Percentiles rank a stretch among this genome's conserved stretches.
Conservation (phyloP, 2,329 filamentous ascomycete species). For the Botrytis sinoallii region DNA sequence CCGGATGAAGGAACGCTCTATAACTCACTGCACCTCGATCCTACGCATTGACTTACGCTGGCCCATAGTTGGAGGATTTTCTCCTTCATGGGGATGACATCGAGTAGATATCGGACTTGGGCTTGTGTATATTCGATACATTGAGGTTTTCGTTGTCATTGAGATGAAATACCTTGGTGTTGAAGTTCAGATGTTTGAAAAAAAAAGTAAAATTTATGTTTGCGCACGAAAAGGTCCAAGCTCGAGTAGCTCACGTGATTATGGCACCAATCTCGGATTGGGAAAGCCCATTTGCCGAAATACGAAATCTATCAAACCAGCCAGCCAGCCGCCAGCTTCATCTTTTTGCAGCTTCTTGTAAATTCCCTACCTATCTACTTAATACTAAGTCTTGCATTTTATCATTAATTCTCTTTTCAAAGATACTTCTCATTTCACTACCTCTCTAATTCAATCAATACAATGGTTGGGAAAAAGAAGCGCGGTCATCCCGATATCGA, state of each 20-base stretch:
- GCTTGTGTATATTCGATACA: background rate
- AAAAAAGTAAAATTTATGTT: background rate
- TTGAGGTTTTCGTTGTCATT: background rate
- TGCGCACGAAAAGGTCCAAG: background rate
- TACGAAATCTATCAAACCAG: constrained; percentile 11
- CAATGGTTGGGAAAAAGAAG: constrained; percentile 83
- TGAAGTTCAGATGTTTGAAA: background rate
- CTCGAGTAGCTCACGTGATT: background rate
- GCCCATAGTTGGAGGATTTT: background rate
- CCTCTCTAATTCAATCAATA: constrained; percentile 16
- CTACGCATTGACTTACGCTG: background rate
- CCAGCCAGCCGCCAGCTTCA: constrained; percentile 3
- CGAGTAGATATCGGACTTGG: background rate
- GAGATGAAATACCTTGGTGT: background rate
- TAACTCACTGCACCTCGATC: background rate
- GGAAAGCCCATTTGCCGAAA: background rate
- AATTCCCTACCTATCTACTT: background rate
- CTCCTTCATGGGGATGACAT: background rate
- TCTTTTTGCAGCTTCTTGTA: background rate
- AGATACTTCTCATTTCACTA: background rate
- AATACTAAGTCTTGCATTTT: background rate
- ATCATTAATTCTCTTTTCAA: background rate
- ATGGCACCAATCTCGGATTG: background rate
- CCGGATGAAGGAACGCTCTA: background rate
- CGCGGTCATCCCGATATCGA: constrained; percentile 81